These are phyloP conservation scores for Centaurea solstitialis DNA, from an alignment of 129 eudicot species.

Conservation along the genomic window DNA sequence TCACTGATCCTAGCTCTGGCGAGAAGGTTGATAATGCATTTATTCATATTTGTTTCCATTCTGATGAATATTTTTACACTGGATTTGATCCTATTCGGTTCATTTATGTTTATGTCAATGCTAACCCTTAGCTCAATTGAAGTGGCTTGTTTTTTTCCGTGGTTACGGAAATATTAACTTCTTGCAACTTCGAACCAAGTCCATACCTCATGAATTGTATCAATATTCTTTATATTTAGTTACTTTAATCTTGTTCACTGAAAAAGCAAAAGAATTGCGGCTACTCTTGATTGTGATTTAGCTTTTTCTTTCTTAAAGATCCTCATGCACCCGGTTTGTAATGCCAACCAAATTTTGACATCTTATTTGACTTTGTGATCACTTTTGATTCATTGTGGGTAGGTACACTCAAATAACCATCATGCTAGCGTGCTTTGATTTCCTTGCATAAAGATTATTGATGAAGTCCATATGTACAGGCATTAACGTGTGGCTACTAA, in stretches of 20 bases:
- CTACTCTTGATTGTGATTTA: neutral
- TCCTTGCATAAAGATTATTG: constrained; percentile 1
- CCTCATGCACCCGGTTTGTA: neutral
- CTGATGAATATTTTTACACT: neutral
- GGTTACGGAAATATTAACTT: neutral
- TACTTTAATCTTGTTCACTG: neutral
- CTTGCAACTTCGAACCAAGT: neutral
- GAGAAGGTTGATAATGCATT: constrained; percentile 60
- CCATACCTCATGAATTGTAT: neutral
- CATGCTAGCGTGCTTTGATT: neutral
- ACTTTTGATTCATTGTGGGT: constrained; percentile 7
- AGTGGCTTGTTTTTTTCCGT: neutral
- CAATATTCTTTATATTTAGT: neutral
- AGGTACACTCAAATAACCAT: neutral
- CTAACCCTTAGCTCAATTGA: neutral
- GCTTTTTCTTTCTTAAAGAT: neutral
- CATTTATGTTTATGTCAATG: neutral
- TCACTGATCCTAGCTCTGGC: constrained; percentile 79
- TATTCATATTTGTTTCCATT: neutral
- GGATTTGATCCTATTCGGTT: neutral
- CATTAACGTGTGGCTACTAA: constrained; percentile 8
- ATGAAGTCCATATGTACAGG: neutral
- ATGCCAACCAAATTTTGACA: neutral
- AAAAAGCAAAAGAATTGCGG: neutral
- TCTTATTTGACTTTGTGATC: neutral